Conservation (phyloP, 176 grass and related monocot species). For the Cenchrus purpureus region DNA sequence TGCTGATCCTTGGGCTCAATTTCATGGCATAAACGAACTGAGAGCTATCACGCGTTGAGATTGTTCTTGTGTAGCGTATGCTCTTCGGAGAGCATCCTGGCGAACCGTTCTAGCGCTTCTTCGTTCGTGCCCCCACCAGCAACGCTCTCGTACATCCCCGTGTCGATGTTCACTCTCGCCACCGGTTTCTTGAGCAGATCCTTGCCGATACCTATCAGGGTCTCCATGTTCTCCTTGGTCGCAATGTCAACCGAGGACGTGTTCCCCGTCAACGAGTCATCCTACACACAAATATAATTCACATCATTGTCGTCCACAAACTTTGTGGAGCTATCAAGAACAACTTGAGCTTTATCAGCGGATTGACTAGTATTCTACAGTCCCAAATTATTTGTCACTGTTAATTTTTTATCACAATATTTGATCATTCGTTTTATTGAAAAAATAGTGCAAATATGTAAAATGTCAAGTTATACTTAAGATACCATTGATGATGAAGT, state of each 20-base stretch:
- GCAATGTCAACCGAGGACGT: slow-evolving; percentile 58
- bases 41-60: neutral
- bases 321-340: too few species aligned
- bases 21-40: too few species aligned
- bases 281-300: slow-evolving; percentile 17
- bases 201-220: slow-evolving; percentile 47
- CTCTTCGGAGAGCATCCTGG: slow-evolving; percentile 56
- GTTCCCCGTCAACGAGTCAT: slow-evolving; percentile 41
- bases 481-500: too few species aligned
- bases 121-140: slow-evolving; percentile 50
- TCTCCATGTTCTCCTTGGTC: slow-evolving; percentile 62
- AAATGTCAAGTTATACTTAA: too few species aligned
- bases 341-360: too few species aligned
- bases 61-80: slow-evolving; percentile 31
- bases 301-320: too few species aligned
- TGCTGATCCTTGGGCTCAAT: too few species aligned
- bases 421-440: too few species aligned
- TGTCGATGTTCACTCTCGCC: slow-evolving; percentile 67
- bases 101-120: slow-evolving; percentile 41
- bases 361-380: too few species aligned
- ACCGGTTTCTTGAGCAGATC: slow-evolving; percentile 48
- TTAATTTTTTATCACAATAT: too few species aligned
- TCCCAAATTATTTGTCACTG: too few species aligned
- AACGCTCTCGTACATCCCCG: neutral
- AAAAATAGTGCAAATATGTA: too few species aligned